phyloP scores from a whole-genome alignment of 257 asterid species.

The Penstemon barbatus region DNA sequence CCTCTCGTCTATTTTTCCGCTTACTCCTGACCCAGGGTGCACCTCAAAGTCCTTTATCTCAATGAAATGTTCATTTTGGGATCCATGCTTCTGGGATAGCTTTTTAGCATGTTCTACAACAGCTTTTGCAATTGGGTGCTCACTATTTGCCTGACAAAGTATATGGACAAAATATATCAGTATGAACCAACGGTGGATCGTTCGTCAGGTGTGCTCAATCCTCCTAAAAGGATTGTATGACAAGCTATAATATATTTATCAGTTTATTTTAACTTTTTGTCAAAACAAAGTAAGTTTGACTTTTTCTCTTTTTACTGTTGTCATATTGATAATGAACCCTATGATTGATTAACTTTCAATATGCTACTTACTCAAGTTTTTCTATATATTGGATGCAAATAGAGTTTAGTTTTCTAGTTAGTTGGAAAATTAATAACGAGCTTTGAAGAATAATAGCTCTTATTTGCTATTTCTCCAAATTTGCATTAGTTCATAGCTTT shows the following conservation, averaged over 20 bases:
- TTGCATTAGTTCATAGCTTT: background rate
- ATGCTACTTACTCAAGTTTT: background rate
- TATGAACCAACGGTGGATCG: background rate
- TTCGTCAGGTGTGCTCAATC: no score
- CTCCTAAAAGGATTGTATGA: no score
- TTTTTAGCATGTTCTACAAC: constrained; percentile 81
- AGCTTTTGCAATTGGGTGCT: constrained; percentile 95
- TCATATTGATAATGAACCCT: background rate
- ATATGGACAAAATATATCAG: constrained; percentile 14
- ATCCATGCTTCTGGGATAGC: constrained; percentile 45
- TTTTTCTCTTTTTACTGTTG: background rate
- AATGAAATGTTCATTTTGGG: constrained; percentile 42
- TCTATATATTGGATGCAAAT: no score
- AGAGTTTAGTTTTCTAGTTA: no score
- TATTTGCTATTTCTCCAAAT: no score
- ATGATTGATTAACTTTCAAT: background rate
- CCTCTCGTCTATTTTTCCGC: constrained; percentile 74
- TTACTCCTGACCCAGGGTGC: constrained; percentile 88
- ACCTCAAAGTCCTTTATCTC: constrained; percentile 87
- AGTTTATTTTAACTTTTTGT: no score
- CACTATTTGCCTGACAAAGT: constrained; percentile 73
- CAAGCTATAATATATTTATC: no score
- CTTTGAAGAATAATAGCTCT: no score
- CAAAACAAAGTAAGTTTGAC: background rate
- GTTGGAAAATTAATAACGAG: no score